Base-by-base conservation (phyloP, 805 yeast genomes). In the Spencermartinsiella europaea region DNA sequence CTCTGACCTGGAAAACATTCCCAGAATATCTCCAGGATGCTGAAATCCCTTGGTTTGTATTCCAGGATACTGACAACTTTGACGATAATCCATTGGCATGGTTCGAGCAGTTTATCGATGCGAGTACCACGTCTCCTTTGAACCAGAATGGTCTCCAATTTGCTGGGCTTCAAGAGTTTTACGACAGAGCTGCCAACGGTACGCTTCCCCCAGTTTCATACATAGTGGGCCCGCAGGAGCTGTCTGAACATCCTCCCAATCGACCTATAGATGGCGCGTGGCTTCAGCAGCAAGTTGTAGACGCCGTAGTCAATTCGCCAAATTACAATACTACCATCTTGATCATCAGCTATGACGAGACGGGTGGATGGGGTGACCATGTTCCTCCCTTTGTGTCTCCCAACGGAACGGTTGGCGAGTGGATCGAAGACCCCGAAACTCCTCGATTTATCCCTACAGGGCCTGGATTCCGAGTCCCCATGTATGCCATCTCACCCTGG, bases 321-420 rank as follows among this genome's bases (percentile, higher is more conserved):
- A 25, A 28, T 8, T 52, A 52, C 43, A 54, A 56, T 35, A 48
- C 51, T 27, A 56, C 61, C 22, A 58, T 46, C 17, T 45, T 57
- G 20, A 28, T 57, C 28, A 47, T 54, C 34, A 48, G 59, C 12
- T 57, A 56, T 39, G 61, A 57, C 42, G 61, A 57, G 42, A 54
- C 61, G 40, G 61, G 61, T 19, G 61, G 60, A 43, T 57, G 52
- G 53, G 60, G 60, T 41, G 61, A 56, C 42, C 61, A 57, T 40
- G 61, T 57, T 33, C 46, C 47, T 16, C 61, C 61, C 19, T 54
- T 51, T 48, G 38, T 49, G 15, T 22, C 61, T 21, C 57, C 57
- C 34, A 47, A 50, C 37, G 61, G 60, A 14, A 57, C 60, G 34
- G 49, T 45, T 17, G 58, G 56, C 8, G 59, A 57, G 38, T 57